phyloP scores from a whole-genome alignment of 1,139 yeast species.

The Sugiyamaella neomexicana region DNA sequence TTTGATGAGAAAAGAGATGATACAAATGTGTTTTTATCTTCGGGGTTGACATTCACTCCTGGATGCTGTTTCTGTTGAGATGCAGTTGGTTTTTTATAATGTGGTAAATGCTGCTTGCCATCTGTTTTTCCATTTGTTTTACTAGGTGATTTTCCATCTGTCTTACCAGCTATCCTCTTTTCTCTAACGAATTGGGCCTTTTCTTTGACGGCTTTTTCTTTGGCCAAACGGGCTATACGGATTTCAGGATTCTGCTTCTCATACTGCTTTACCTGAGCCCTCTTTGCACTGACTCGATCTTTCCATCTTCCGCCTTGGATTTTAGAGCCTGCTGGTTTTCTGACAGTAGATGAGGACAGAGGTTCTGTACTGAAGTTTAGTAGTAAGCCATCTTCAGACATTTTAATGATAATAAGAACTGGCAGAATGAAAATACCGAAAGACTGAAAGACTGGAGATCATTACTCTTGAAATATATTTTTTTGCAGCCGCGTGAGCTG shows the following conservation, averaged over 20 bases:
- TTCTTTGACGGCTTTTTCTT: constrained; percentile 5
- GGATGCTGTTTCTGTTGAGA: constrained; percentile 14
- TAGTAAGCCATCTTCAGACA: constrained; percentile 57
- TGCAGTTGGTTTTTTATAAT: constrained; percentile 8
- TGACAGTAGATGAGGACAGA: constrained; percentile 21
- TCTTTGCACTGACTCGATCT: constrained; percentile 59
- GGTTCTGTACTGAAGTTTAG: constrained; percentile 58
- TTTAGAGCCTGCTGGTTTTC: constrained; percentile 22
- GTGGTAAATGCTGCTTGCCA: not conserved
- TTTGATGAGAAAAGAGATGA: constrained; percentile 86
- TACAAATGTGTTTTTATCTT: constrained; percentile 55
- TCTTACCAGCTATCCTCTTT: not conserved
- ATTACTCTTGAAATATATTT: not conserved
- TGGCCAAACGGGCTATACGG: constrained; percentile 12
- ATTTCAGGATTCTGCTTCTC: constrained; percentile 17
- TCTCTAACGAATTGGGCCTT: constrained; percentile 7
- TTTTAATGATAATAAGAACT: not conserved
- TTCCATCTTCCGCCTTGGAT: constrained; percentile 77
- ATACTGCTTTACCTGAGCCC: constrained; percentile 29
- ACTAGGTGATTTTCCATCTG: too few relatives aligned
- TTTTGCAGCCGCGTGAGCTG: constrained; percentile 1
- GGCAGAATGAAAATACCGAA: not conserved
- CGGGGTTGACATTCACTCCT: constrained; percentile 15
- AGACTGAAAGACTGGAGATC: not conserved
- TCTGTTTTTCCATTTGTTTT: too few relatives aligned